phyloP scores from a whole-genome alignment of 352 stramenopile genomes.

The Globisporangium megalacanthum region DNA sequence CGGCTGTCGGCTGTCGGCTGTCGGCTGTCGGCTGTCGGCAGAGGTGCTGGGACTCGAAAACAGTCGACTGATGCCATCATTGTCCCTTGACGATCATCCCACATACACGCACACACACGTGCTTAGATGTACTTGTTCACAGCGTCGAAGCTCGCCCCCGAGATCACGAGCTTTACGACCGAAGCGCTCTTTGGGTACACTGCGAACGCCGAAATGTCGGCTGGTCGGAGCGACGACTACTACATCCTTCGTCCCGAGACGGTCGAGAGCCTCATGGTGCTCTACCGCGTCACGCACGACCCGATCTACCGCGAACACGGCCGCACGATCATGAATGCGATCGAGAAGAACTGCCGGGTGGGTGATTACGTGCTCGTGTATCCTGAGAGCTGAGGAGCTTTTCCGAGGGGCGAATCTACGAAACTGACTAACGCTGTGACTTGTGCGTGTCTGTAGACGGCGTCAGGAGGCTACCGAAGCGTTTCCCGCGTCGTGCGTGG shows the following conservation, averaged over 20 bases:
- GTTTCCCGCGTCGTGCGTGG: slow-evolving; percentile 48
- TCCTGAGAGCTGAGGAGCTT: too few relatives aligned
- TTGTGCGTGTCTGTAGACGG: not conserved
- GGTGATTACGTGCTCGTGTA: not conserved
- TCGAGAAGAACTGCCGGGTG: slow-evolving; percentile 70
- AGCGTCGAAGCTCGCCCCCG: slow-evolving; percentile 55
- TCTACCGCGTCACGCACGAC: slow-evolving; percentile 84
- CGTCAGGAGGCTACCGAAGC: slow-evolving; percentile 56
- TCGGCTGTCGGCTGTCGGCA: too few relatives aligned
- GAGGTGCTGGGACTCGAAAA: not conserved
- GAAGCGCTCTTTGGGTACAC: slow-evolving; percentile 11
- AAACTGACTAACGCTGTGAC: too few relatives aligned
- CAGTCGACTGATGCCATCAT: not conserved
- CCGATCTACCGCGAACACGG: slow-evolving; percentile 75
- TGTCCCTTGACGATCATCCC: too few relatives aligned
- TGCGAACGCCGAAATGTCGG: slow-evolving; percentile 15
- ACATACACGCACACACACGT: not conserved
- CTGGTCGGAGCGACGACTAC: slow-evolving; percentile 27
- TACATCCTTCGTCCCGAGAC: slow-evolving; percentile 85
- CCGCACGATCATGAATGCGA: slow-evolving; percentile 68
- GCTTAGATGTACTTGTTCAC: slow-evolving; percentile 67
- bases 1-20: too few relatives aligned
- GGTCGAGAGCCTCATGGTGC: slow-evolving; percentile 86
- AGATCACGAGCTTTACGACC: slow-evolving; percentile 60
- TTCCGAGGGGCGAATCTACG: too few relatives aligned